Evolutionary conservation across 1,284 basidiomycete genomes (phyloP).

Genomic region (Erythrobasidium hasegawianum): DNA sequence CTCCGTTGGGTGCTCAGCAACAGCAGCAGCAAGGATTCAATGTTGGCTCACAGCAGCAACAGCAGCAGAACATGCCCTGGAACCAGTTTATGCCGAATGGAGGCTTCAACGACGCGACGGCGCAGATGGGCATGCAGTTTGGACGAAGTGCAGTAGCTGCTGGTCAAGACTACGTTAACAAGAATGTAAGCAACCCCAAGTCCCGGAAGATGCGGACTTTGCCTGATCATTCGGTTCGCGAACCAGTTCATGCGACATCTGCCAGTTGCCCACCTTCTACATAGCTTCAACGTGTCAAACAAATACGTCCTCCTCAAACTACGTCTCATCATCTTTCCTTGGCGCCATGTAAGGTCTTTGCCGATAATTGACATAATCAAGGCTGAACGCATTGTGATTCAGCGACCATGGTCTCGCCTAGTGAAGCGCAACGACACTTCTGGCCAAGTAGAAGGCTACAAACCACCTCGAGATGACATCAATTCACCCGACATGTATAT

Average conservation of each 20-base stretch:
- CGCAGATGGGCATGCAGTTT: conserved; percentile 94
- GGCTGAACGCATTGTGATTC: not conserved
- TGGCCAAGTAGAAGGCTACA: conserved; percentile 69
- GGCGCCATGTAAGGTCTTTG: conserved; percentile 61
- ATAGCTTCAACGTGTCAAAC: conserved; percentile 95
- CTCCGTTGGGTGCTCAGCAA: not conserved
- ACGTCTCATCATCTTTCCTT: conserved; percentile 87
- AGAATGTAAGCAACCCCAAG: conserved; percentile 63
- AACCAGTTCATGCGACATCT: conserved; percentile 68
- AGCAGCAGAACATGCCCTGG: conserved; percentile 29
- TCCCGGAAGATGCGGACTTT: not conserved
- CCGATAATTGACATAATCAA: conserved; percentile 13
- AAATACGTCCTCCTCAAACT: conserved; percentile 91
- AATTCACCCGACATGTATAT: conserved; percentile 97
- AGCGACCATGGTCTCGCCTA: conserved; percentile 43
- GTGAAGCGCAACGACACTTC: conserved; percentile 45
- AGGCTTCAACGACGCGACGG: conserved; percentile 72
- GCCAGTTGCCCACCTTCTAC: conserved; percentile 74
- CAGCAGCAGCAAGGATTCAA: conserved; percentile 4
- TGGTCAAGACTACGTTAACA: conserved; percentile 92
- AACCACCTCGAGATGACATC: conserved; percentile 85
- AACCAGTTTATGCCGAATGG: conserved; percentile 32
- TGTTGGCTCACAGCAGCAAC: conserved; percentile 7
- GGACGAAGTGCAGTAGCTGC: conserved; percentile 86
- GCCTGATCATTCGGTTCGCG: conserved; percentile 3